Evolutionary conservation across 306 rosid species (phyloP), one percentile per base, ranked within the genome.

Genomic region (Ziziphus jujuba): DNA sequence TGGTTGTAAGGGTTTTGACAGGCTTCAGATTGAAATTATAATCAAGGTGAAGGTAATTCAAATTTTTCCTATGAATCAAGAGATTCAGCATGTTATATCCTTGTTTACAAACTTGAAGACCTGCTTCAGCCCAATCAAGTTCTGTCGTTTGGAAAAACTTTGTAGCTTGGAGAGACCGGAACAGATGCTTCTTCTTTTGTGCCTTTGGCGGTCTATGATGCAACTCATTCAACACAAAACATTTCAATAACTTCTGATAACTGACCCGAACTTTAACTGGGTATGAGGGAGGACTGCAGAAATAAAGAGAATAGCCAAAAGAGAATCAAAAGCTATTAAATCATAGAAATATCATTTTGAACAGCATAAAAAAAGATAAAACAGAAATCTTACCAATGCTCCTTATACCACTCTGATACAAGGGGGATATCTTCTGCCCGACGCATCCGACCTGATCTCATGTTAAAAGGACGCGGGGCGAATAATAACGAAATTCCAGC

Each of bases 181-280:
- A 93, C 52, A 93, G 77, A 70, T 93, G 99, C 82, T 93, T 93
- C 87, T 93, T 93, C 77, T 93, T 90, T 59, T 93, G 97, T 28
- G 99, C 99, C 82, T 93, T 93, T 17, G 99, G 99, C 51, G 97
- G 99, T 63, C 99, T 89, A 73, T 93, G 99, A 81, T 93, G 99
- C 78, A 93, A 82, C 84, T 93, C 99, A 51, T 93, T 93, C 88
- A 93, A 72, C 73, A 93, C 99, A 81, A 90, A 93, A 77, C 99
- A 93, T 71, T 93, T 93, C 73, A 93, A 81, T 75, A 93, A 74
- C 51, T 93, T 93, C 61, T 93, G 99, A 76, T 93, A 93, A 75
- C 99, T 93, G 72, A 93, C 99, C 55, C 99, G 88, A 33, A 93
- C 99, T 82, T 93, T 93, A 71, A 93, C 99, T 2, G 99, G 99